Conservation (phyloP, 148 eudicot species). For the Chenopodium berlandieri region DNA sequence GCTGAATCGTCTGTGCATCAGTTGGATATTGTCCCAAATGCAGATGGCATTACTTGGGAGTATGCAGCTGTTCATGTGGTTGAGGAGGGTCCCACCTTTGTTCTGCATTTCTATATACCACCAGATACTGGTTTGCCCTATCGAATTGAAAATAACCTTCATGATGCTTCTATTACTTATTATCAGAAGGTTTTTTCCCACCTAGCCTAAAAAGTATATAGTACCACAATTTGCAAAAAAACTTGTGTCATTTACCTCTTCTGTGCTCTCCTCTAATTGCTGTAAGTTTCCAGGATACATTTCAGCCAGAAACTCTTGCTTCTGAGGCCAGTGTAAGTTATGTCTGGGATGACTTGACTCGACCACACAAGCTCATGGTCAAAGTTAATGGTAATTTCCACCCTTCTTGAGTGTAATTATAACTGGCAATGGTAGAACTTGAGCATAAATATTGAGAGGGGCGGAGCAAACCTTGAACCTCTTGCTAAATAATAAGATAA, state of each 20-base stretch:
- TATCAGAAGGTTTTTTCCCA: slow-evolving; percentile 73
- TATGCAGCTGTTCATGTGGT: slow-evolving; percentile 80
- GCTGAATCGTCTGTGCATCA: slow-evolving; percentile 32
- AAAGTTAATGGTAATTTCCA: slow-evolving; percentile 63
- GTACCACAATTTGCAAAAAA: background rate
- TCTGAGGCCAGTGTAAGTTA: slow-evolving; percentile 55
- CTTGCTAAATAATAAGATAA: background rate
- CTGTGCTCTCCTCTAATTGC: slow-evolving; percentile 13
- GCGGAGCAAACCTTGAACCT: background rate
- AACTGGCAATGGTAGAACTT: background rate
- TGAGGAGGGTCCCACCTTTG: slow-evolving; percentile 80
- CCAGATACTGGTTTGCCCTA: slow-evolving; percentile 68
- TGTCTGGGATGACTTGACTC: slow-evolving; percentile 92
- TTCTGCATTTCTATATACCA: slow-evolving; percentile 64
- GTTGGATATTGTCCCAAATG: slow-evolving; percentile 31
- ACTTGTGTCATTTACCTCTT: background rate
- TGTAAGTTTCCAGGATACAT: slow-evolving; percentile 58
- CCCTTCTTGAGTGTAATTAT: background rate
- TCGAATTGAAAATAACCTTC: slow-evolving; percentile 77
- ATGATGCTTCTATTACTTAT: slow-evolving; percentile 62
- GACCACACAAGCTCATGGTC: slow-evolving; percentile 76
- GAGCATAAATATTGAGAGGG: background rate
- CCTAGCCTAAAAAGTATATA: slow-evolving; percentile 1
- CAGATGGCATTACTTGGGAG: slow-evolving; percentile 35
- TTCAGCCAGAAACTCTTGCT: slow-evolving; percentile 69